Percentiles rank a stretch among this genome's conserved stretches.
Conservation (phyloP, 2,329 filamentous ascomycete species). For the Alternaria arborescens region DNA sequence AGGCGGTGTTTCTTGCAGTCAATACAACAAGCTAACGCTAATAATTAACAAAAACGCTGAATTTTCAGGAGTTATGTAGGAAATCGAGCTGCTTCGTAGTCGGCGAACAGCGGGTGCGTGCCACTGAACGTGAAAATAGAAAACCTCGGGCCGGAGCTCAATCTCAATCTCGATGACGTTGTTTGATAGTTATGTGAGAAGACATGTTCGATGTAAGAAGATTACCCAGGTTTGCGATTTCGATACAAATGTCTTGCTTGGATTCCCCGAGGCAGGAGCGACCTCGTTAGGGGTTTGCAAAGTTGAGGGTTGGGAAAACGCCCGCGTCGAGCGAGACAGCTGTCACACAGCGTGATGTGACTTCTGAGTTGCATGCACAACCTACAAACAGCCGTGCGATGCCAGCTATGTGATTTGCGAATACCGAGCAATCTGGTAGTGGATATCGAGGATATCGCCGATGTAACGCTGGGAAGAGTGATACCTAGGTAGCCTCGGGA, state of each 20-base stretch:
- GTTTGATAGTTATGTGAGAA: background rate
- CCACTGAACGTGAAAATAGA: background rate
- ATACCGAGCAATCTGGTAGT: background rate
- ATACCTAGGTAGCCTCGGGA: background rate
- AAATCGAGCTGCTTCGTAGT: background rate
- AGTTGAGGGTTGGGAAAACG: background rate
- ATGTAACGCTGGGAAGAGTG: background rate
- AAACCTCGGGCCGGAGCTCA: background rate
- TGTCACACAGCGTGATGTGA: background rate
- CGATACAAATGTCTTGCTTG: background rate
- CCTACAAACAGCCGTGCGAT: background rate
- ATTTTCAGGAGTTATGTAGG: no score
- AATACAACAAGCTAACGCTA: background rate
- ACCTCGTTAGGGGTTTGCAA: background rate
- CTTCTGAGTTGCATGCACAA: background rate
- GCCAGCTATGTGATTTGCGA: background rate
- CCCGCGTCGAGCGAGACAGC: background rate
- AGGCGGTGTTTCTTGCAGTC: background rate
- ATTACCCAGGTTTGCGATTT: background rate
- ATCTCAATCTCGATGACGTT: background rate
- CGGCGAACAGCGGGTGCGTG: background rate
- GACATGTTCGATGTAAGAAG: background rate
- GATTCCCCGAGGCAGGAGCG: background rate
- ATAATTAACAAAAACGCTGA: background rate
- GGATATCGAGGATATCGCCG: background rate